Percentiles rank a stretch among this genome's conserved stretches.
phyloP scores from a whole-genome alignment of 352 stramenopile species.

The Phytopythium boreale region DNA sequence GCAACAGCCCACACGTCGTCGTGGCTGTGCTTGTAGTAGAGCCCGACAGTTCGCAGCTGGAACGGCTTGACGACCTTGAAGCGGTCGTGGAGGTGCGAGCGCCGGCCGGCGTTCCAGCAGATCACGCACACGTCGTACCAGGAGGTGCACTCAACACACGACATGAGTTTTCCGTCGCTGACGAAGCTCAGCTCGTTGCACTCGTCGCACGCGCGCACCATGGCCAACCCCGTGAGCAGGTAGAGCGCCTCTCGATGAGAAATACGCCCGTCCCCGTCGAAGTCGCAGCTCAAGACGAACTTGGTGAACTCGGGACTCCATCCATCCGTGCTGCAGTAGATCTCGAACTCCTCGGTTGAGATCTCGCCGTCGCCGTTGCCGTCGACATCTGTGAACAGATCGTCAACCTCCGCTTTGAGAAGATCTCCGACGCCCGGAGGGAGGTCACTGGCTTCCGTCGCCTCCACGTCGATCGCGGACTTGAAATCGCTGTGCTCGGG shows the following conservation, averaged over 20 bases:
- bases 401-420: not conserved
- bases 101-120: not conserved
- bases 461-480: not conserved
- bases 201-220: slow-evolving; percentile 1
- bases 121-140: not conserved
- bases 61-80: not conserved
- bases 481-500: not conserved
- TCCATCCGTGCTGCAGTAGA: not conserved
- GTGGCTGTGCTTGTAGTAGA: not conserved
- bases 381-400: not conserved
- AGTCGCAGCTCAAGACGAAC: not conserved
- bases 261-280: not conserved
- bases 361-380: not conserved
- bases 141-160: not conserved
- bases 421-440: not conserved
- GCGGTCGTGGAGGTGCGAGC: not conserved
- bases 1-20: not conserved
- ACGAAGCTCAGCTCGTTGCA: not conserved
- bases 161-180: not conserved
- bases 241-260: not conserved
- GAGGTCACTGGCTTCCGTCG: not conserved
- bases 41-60: not conserved
- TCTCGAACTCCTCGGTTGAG: not conserved
- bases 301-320: not conserved
- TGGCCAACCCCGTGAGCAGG: not conserved